Evolutionary conservation across 164 flowering plant species (phyloP), one percentile per base, ranked within the genome.

Genomic region (Kingdonia uniflora): DNA sequence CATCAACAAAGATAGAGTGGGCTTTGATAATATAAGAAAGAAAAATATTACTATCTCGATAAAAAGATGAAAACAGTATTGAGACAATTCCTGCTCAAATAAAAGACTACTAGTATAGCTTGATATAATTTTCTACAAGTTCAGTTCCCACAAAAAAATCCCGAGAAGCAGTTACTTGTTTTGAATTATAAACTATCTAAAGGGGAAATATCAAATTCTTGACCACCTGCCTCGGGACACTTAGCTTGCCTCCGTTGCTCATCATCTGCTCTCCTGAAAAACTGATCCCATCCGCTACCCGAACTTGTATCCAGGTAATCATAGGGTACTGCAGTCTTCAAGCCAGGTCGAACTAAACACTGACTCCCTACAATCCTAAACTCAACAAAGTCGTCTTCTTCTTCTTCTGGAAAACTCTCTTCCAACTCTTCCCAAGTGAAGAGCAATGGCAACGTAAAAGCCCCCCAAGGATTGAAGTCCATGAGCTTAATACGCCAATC

Each of bases 231-330:
- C 56, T 67, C 71, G 38, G 71, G 47, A 58, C 60, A 60, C 25
- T 57, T 57, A 14, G 58, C 66, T 57, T 87, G 87, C 52, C 55
- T 70, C 59, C 24, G 62, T 53, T 67, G 25, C 63, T 78, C 87
- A 45, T 71, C 80, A 59, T 82, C 78, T 11, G 85, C 94, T 50
- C 65, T 89, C 63, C 75, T 84, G 29, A 92, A 38, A 56, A 92
- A 75, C 58, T 82, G 84, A 59, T 89, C 96, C 97, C 99, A 94
- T n/a, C 95, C 97, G 70, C 99, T 94, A 14, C 97, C 96, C 1
- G 76, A 44, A 40, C 79, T 76, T 5, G 72, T 81, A 68, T 89
- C 99, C 70, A 94, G 52, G 67, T 84, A 94, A 70, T 89, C 99
- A 67, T 73, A 89, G 23, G 99, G 96, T 58, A 86, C 97, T 21